phyloP scores from a whole-genome alignment of 495 filamentous ascomycete genomes.

The Penicillium chermesinum region DNA sequence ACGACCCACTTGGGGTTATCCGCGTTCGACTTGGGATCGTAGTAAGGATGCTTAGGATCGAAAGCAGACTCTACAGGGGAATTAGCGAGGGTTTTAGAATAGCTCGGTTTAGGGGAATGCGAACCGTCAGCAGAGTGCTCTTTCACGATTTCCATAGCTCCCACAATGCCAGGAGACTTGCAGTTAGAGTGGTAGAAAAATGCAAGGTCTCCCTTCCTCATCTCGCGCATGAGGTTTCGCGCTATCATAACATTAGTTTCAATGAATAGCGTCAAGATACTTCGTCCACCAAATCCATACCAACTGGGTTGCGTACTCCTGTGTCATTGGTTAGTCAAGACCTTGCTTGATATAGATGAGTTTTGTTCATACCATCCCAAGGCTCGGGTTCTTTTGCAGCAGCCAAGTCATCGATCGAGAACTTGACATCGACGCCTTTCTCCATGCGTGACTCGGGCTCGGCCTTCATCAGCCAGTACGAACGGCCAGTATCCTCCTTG shows the following conservation, averaged over 20 bases:
- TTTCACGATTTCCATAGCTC: slow-evolving; percentile 87
- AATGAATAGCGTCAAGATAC: not conserved
- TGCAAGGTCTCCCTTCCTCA: slow-evolving; percentile 86
- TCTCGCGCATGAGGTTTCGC: slow-evolving; percentile 79
- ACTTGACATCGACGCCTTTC: slow-evolving; percentile 81
- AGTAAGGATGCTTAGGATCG: slow-evolving; percentile 72
- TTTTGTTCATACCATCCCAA: slow-evolving; percentile 78
- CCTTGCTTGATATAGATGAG: not conserved
- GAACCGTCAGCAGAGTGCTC: slow-evolving; percentile 76
- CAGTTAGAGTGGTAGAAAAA: slow-evolving; percentile 99
- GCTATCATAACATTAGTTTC: slow-evolving; percentile 40
- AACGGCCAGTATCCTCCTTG: slow-evolving; percentile 20
- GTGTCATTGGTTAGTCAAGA: slow-evolving; percentile 15
- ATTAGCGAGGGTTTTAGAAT: slow-evolving; percentile 4
- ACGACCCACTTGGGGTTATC: slow-evolving; percentile 83
- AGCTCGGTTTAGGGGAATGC: slow-evolving; percentile 13
- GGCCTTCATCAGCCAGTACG: slow-evolving; percentile 93
- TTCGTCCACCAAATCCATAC: slow-evolving; percentile 26
- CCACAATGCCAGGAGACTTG: slow-evolving; percentile 83
- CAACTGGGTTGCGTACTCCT: slow-evolving; percentile 56
- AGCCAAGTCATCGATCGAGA: slow-evolving; percentile 88
- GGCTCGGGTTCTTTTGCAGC: slow-evolving; percentile 67
- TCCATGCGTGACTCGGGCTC: slow-evolving; percentile 84
- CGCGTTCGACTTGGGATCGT: slow-evolving; percentile 66
- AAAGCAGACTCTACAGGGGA: slow-evolving; percentile 64